Evolutionary conservation across 1,139 yeast species (phyloP).

Genomic region (Suhomyces bribrorum): DNA sequence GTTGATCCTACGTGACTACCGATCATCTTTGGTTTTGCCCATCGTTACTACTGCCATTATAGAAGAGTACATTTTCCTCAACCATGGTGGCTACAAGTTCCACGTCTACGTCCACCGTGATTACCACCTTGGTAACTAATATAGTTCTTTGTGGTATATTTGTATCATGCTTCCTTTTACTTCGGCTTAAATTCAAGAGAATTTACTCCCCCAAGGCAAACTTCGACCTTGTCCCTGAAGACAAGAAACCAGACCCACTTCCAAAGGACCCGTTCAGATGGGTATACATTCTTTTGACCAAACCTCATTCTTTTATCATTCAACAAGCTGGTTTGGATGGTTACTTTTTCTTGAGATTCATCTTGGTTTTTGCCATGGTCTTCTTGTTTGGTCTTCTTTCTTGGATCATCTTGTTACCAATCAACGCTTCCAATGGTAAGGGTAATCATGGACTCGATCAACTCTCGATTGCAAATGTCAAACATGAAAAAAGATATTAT

Average conservation of each 20-base stretch:
- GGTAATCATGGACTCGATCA: slow-evolving; percentile 67
- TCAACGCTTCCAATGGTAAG: slow-evolving; percentile 64
- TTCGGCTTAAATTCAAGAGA: slow-evolving; percentile 57
- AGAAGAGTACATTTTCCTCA: background rate
- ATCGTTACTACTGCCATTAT: no score
- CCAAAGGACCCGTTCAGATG: slow-evolving; percentile 67
- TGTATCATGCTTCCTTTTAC: slow-evolving; percentile 50
- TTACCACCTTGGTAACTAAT: slow-evolving; percentile 60
- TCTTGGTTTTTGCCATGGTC: slow-evolving; percentile 46
- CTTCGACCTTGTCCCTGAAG: slow-evolving; percentile 58
- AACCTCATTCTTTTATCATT: slow-evolving; percentile 64
- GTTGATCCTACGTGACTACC: background rate
- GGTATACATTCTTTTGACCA: slow-evolving; percentile 55
- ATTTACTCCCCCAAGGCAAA: slow-evolving; percentile 70
- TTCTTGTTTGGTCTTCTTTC: slow-evolving; percentile 42
- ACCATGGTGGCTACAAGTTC: slow-evolving; percentile 26
- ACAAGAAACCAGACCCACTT: slow-evolving; percentile 60
- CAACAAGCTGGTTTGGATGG: slow-evolving; percentile 80
- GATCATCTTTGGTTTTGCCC: no score
- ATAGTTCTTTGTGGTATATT: slow-evolving; percentile 55
- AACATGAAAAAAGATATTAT: slow-evolving; percentile 60
- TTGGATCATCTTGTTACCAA: slow-evolving; percentile 62
- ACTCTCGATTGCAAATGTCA: slow-evolving; percentile 74
- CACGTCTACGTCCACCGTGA: slow-evolving; percentile 65
- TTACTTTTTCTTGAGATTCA: slow-evolving; percentile 62